Conservation (phyloP, 257 asterid genomes). For the Capsicum pubescens region DNA sequence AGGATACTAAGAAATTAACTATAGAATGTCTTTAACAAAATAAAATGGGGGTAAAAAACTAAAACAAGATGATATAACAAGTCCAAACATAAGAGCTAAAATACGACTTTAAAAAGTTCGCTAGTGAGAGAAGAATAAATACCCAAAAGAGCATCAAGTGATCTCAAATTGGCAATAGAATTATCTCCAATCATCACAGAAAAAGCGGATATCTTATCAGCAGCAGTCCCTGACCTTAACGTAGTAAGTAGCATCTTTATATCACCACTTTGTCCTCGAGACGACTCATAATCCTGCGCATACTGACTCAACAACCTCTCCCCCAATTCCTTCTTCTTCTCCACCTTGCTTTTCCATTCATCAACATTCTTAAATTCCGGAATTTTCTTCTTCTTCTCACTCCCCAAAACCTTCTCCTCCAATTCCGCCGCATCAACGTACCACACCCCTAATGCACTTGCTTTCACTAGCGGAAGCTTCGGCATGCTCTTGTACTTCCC, state of each 20-base stretch:
- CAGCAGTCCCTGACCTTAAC: constrained; percentile 94
- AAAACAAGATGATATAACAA: not conserved
- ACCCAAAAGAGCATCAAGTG: constrained; percentile 86
- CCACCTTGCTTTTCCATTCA: constrained; percentile 81
- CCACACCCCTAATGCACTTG: constrained; percentile 65
- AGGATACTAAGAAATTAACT: not conserved
- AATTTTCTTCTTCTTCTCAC: constrained; percentile 42
- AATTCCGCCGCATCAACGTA: constrained; percentile 65
- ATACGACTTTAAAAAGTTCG: not conserved
- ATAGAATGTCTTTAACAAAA: not conserved
- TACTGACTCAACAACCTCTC: constrained; percentile 81
- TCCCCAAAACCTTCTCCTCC: constrained; percentile 75
- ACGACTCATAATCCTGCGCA: constrained; percentile 68
- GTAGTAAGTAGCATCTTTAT: constrained; percentile 87
- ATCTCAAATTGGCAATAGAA: constrained; percentile 80
- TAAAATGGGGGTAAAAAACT: not conserved
- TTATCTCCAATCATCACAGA: constrained; percentile 91
- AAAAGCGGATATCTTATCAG: constrained; percentile 91
- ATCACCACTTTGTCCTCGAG: constrained; percentile 83
- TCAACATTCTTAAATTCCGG: constrained; percentile 51
- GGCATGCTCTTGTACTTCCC: constrained; percentile 63
- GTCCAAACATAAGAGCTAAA: not conserved
- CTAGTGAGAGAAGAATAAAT: constrained; percentile 27
- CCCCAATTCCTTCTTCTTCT: constrained; percentile 78
- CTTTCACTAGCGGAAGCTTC: constrained; percentile 76